phyloP scores from a whole-genome alignment of 1,284 basidiomycete genomes.

The Ceratobasidium sp. region DNA sequence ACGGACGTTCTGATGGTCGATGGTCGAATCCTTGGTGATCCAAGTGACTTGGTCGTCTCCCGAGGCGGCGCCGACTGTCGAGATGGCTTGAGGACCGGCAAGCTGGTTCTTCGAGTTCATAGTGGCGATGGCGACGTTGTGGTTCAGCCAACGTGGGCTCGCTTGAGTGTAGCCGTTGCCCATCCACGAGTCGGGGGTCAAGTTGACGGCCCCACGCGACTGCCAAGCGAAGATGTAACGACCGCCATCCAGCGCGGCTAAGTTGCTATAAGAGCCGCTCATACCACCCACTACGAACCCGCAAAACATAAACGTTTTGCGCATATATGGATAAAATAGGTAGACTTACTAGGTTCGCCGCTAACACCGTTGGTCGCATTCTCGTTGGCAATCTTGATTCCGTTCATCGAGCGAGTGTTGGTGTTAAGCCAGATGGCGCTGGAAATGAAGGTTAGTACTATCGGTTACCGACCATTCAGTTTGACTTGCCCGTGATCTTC shows the following conservation, averaged over 20 bases:
- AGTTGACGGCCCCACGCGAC: constrained; percentile 17
- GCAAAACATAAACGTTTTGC: neutral
- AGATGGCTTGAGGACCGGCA: constrained; percentile 19
- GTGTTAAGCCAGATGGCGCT: constrained; percentile 32
- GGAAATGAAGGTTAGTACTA: neutral
- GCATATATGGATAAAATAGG: constrained; percentile 1
- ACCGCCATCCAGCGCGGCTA: constrained; percentile 20
- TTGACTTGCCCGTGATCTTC: constrained; percentile 18
- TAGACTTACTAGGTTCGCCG: constrained; percentile 31
- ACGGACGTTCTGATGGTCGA: constrained; percentile 29
- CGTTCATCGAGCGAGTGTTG: constrained; percentile 31
- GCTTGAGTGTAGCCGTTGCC: constrained; percentile 31
- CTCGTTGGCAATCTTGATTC: constrained; percentile 33
- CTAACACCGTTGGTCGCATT: constrained; percentile 27
- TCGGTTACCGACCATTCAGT: neutral
- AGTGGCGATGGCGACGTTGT: constrained; percentile 38
- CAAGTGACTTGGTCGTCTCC: constrained; percentile 28
- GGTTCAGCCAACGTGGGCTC: constrained; percentile 33
- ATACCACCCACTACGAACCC: constrained; percentile 10
- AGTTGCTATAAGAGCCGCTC: constrained; percentile 28
- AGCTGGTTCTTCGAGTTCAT: constrained; percentile 35
- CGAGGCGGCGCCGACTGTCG: constrained; percentile 23
- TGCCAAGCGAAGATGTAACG: constrained; percentile 32
- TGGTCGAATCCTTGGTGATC: constrained; percentile 33
- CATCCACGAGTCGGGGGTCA: constrained; percentile 20